Conservation (phyloP, 2,329 filamentous ascomycete genomes). For the Dryadomyces sulphureus region DNA sequence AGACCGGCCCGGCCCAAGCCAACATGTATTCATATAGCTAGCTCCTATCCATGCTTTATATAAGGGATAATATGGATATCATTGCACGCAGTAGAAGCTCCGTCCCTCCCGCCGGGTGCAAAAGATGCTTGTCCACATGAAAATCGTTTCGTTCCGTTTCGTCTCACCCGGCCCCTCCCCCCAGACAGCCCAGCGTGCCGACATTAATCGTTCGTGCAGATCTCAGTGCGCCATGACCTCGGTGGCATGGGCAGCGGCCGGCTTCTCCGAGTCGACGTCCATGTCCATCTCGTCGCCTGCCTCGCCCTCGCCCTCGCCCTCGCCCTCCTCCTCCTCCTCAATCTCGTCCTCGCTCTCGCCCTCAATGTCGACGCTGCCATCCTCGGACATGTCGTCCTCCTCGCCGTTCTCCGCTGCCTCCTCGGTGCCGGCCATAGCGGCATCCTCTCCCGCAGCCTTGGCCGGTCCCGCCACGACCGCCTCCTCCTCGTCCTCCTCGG, state of each 20-base stretch:
- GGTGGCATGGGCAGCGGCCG: constrained; percentile 10
- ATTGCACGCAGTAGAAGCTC: background rate
- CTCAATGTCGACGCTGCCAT: constrained; percentile 24
- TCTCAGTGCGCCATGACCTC: constrained; percentile 16
- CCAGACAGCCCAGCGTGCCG: too few relatives aligned
- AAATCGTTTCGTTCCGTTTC: background rate
- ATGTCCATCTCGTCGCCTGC: constrained; percentile 16
- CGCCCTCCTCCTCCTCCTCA: constrained; percentile 19
- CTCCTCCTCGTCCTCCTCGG: constrained; percentile 38
- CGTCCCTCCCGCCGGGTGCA: background rate
- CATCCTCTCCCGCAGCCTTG: constrained; percentile 14
- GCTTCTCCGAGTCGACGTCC: constrained; percentile 20
- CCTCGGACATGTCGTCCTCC: constrained; percentile 23
- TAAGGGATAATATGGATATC: background rate
- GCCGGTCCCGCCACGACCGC: constrained; percentile 3
- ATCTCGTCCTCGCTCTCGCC: constrained; percentile 24
- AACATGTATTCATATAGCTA: background rate
- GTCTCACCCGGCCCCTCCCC: too few relatives aligned
- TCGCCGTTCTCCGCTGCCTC: constrained; percentile 16
- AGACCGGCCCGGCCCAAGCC: constrained; percentile 19
- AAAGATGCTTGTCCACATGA: background rate
- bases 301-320: constrained; percentile 13
- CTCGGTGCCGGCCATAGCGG: constrained; percentile 19
- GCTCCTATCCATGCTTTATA: background rate
- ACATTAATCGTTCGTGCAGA: too few relatives aligned